phyloP scores from a whole-genome alignment of 2,329 filamentous ascomycete genomes.

The Ascochyta fabae region DNA sequence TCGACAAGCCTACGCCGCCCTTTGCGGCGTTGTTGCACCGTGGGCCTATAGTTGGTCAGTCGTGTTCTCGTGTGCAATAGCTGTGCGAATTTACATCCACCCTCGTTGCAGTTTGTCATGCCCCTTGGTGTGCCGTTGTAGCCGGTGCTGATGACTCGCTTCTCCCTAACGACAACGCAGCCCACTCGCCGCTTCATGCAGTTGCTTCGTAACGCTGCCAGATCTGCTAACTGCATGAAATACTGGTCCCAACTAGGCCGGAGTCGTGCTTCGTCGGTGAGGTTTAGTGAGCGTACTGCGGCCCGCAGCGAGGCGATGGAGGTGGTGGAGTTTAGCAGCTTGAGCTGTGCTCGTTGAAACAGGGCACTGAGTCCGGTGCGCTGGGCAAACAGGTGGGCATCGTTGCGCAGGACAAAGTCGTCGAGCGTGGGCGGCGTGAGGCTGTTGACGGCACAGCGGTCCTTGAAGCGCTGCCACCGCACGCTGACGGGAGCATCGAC shows the following conservation, averaged over 20 bases:
- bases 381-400: slow-evolving; percentile 76
- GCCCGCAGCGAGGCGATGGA: slow-evolving; percentile 74
- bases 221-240: slow-evolving; percentile 94
- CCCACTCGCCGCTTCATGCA: slow-evolving; percentile 98
- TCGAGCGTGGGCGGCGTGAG: slow-evolving; percentile 61
- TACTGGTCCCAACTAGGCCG: slow-evolving; percentile 95
- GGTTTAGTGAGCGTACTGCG: slow-evolving; percentile 75
- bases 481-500: slow-evolving; percentile 87
- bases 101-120: slow-evolving; percentile 87
- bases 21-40: slow-evolving; percentile 81
- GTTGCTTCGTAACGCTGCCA: slow-evolving; percentile 89
- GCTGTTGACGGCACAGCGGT: slow-evolving; percentile 59
- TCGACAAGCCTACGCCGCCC: slow-evolving; percentile 76
- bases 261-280: slow-evolving; percentile 78
- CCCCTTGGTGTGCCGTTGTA: slow-evolving; percentile 98
- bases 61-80: background rate
- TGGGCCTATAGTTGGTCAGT: slow-evolving; percentile 49
- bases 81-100: slow-evolving; percentile 68
- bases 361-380: slow-evolving; percentile 72
- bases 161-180: slow-evolving; percentile 86
- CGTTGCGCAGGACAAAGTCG: slow-evolving; percentile 68
- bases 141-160: slow-evolving; percentile 89
- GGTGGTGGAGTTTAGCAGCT: slow-evolving; percentile 82
- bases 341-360: slow-evolving; percentile 80
- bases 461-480: slow-evolving; percentile 79